These are phyloP conservation scores for Brassica incana DNA, from an alignment of 345 rosid species.

Conservation along the genomic window DNA sequence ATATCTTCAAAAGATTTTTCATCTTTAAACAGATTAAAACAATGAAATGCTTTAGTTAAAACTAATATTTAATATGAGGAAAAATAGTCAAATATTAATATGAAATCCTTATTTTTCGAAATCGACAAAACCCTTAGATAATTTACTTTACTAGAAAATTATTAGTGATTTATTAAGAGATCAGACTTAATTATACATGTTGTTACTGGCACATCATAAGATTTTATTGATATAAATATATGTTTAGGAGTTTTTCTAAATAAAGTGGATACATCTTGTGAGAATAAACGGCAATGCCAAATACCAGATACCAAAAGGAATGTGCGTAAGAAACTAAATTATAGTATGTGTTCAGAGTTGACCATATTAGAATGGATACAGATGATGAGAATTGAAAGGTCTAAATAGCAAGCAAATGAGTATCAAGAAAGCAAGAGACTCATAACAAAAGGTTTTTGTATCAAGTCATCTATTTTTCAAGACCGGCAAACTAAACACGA, in stretches of 20 bases:
- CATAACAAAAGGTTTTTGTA: background rate
- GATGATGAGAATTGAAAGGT: background rate
- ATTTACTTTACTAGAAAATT: background rate
- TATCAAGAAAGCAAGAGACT: background rate
- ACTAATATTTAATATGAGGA: background rate
- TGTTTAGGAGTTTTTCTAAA: background rate
- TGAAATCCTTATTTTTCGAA: background rate
- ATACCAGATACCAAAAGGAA: background rate
- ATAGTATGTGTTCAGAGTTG: background rate
- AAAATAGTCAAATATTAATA: background rate
- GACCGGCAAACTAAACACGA: background rate
- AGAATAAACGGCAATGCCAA: background rate
- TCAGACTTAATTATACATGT: background rate
- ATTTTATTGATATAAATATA: background rate
- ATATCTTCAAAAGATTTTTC: background rate
- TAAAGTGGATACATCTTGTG: background rate
- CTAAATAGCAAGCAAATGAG: background rate
- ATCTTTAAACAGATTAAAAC: background rate
- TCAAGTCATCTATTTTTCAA: background rate
- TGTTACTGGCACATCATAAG: background rate
- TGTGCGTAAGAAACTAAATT: background rate
- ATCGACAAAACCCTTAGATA: background rate
- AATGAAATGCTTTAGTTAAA: background rate
- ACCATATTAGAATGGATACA: background rate
- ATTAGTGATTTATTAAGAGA: background rate